Base-by-base conservation (phyloP, 208 protist genomes). In the Herpetomonas muscarum region DNA sequence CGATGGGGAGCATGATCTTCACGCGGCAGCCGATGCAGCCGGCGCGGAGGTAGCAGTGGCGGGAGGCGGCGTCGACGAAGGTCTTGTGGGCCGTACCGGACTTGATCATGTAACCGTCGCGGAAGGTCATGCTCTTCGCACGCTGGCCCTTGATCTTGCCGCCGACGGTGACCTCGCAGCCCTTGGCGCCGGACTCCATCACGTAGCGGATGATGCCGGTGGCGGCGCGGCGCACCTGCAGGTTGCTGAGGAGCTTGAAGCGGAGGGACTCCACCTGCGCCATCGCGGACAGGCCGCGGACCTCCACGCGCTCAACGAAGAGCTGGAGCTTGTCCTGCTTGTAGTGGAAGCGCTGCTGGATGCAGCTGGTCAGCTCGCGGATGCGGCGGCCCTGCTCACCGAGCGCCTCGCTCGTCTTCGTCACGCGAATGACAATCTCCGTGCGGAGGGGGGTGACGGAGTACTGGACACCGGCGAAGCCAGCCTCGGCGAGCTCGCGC, bases 61-160 rank as follows among this genome's bases (percentile, higher is more conserved):
- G 84, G 39, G 92, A 85, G 63, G 98, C 98, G 55, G 58, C 67
- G 80, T 99, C 97, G 17, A 99, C 84, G 72, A 98, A 99, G 41
- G 81, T 54, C 61, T 92, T 90, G 53, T 83, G 77, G 42, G 96
- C 89, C 32, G 97, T 80, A 81, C 97, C 97, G 45, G 97, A 96
- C 74, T 97, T 97, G 82, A 99, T 97, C 97, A 99, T 99, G 85
- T 99, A 99, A 55, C 99, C 99, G 55, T 99, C 98, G 50, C 84
- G 86, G 96, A 99, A 99, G 75, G 99, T 99, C 97, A 99, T 99
- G 60, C 73, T 68, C 90, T 99, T 99, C 49, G 98, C 99, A 82
- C 99, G 96, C 83, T 99, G 97, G 37, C 93, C 97, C 70, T 99
- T 94, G 47, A 99, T 86, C 90, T 99, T 99, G 72, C 99, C 99